Evolutionary conservation across 2,329 filamentous ascomycete genomes (phyloP), one percentile per base, ranked within the genome.

Genomic region (Paraphaeosphaeria sporulosa): DNA sequence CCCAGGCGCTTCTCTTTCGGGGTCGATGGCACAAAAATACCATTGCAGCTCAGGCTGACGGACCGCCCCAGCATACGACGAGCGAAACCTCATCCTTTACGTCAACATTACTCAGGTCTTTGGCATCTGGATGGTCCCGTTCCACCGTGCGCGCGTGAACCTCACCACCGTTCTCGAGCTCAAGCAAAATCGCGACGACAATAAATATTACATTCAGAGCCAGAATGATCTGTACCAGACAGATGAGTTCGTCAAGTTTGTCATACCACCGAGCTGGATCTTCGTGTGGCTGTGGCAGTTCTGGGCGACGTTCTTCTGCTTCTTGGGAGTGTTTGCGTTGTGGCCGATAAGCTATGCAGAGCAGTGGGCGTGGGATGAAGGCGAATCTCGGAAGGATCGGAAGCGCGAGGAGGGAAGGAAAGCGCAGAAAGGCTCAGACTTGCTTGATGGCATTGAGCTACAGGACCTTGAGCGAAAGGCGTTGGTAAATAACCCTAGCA

Each of bases 171-270:
- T 93, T 30, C 80, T 94, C 4, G 80, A 85, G 42, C 85, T 94
- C 17, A 81, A 82, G 1, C 83, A 83, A 17, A 77, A 82, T 53
- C 60, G 62, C n/a, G 53, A 53, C 6, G 62, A 69, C 40, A 77
- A 70, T 23, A 84, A 83, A 59, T 95, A 93, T 79, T 91, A 89
- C 73, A 94, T 96, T 64, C 77, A 82, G 7, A 85, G 83, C 19
- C 93, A 97, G 74, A 89, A 96, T 65, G 93, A 97, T 72, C 79
- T 94, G 8, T 96, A 96, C 71, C 91, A 94, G 70, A 83, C 87
- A 0, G 89, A 88, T 51, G 90, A 96, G 66, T 89, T 89, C 63
- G 80, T 94, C 62, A 89, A 89, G 68, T 95, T 96, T 71, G 68
- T 94, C 19, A 70, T 85, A 10, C 85, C 82, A 12, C 84, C 86